Evolutionary conservation across 2,329 filamentous ascomycete species (phyloP).

Genomic region (Diaporthe australafricana): DNA sequence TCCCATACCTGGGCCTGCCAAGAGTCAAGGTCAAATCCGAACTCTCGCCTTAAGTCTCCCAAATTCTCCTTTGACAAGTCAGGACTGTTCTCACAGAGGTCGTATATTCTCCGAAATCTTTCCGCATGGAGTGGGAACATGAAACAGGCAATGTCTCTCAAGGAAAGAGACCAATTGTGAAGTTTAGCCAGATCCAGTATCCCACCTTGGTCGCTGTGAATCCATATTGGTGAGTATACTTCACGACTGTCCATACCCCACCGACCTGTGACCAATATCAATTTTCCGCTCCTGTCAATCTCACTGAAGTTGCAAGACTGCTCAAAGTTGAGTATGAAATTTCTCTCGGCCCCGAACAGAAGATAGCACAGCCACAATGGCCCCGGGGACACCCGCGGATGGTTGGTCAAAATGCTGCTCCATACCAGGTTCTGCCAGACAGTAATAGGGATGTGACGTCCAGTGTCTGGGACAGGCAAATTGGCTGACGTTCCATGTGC

Average conservation of each 20-base stretch:
- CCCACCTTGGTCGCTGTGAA: neutral
- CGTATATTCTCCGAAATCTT: neutral
- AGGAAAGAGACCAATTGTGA: neutral
- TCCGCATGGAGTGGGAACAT: neutral
- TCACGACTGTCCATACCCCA: neutral
- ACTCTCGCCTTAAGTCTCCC: neutral
- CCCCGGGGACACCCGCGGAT: neutral
- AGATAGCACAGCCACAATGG: slow-evolving; percentile 6
- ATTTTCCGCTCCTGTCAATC: neutral
- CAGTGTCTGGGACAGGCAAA: neutral
- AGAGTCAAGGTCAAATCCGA: neutral
- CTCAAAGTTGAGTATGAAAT: neutral
- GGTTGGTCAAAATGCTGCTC: neutral
- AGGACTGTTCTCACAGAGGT: neutral
- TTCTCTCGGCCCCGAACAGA: neutral
- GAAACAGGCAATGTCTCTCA: neutral
- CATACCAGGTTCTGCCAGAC: slow-evolving; percentile 20
- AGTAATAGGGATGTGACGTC: rapidly evolving
- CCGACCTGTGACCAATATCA: neutral
- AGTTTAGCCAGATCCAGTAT: neutral
- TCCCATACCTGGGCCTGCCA: neutral
- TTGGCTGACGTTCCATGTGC: neutral
- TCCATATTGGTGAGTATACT: neutral
- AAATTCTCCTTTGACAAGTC: neutral
- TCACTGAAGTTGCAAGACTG: slow-evolving; percentile 3